Evolutionary conservation across 495 filamentous ascomycete species (phyloP), one percentile per base, ranked within the genome.

Genomic region (Cercophora newfieldiana): DNA sequence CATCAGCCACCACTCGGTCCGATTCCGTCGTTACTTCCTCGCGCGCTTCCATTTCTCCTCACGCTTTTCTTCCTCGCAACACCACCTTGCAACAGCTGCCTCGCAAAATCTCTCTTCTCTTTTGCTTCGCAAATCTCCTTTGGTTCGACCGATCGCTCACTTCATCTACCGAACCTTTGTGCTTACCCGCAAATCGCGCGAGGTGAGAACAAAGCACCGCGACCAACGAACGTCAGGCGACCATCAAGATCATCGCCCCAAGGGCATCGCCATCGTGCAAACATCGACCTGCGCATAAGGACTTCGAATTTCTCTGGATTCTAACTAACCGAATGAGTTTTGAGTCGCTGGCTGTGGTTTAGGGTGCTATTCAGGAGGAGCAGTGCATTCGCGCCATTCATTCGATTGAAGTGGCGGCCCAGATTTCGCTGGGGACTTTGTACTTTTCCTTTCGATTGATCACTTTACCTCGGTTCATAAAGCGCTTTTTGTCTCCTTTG

Each of bases 401-500:
- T 64, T 69, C 58, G 44, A 64, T 68, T 68, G 64, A 72, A 73
- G 59, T 71, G 70, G 61, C 68, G 66, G 68, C 68, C 67, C 66
- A 54, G 64, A 57, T 63, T 66, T 68, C 60, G 66, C 67, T 67
- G 70, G 74, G 61, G 63, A 67, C 74, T 76, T 78, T 78, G 75
- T 78, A 78, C 71, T 78, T 73, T 75, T 71, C 66, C 63, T 69
- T 76, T 63, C 61, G 69, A 68, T 69, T 68, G 64, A 61, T 71
- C 66, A 63, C 68, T 69, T 69, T 68, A 69, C 63, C 62, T 59
- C 66, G 59, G 68, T 80, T 79, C 67, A 71, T 68, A 69, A 71
- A 73, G 64, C 66, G 63, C 57, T 70, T 71, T 73, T 69, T 76
- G 72, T 76, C 72, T 74, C 74, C 74, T 82, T 75, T 75, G 80